Percentiles rank a stretch among this genome's conserved stretches.
Evolutionary conservation across 2,329 filamentous ascomycete species (phyloP).

Genomic region (Colletotrichum higginsianum): DNA sequence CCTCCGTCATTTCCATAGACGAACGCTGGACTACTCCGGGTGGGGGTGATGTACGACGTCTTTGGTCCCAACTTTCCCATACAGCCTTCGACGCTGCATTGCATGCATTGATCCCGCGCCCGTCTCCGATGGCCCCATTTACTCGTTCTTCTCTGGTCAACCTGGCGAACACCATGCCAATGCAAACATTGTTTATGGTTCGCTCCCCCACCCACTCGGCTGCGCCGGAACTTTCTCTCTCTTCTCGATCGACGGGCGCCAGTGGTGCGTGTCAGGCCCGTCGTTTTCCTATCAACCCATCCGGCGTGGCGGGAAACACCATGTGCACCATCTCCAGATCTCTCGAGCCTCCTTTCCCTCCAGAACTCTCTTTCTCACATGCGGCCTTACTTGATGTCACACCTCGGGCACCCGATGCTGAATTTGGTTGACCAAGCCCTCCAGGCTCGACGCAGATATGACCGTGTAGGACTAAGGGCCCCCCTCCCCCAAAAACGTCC

Average conservation of each 20-base stretch:
- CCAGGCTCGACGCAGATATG: background rate
- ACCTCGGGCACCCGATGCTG: background rate
- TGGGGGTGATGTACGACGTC: conserved; percentile 1
- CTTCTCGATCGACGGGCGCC: no score
- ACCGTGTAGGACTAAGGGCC: background rate
- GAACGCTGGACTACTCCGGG: conserved; percentile 33
- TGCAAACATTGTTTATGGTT: conserved; percentile 35
- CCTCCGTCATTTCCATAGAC: conserved; percentile 32
- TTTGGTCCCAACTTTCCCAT: conserved; percentile 10
- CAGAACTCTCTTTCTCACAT: background rate
- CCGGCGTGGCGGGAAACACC: conserved; percentile 8
- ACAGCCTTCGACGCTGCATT: conserved; percentile 34
- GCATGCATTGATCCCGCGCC: conserved; percentile 38
- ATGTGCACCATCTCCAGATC: background rate
- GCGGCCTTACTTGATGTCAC: background rate
- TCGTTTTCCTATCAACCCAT: conserved; percentile 27
- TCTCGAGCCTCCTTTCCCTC: background rate
- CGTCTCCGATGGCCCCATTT: background rate
- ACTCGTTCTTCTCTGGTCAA: conserved; percentile 2
- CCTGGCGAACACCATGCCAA: conserved; percentile 36
- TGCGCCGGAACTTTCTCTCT: conserved; percentile 37
- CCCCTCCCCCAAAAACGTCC: background rate
- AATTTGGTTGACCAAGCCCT: background rate
- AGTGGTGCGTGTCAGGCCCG: conserved; percentile 29
- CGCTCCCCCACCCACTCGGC: conserved; percentile 33